phyloP scores from a whole-genome alignment of 2,329 filamentous ascomycete species.

The Penicillium sp. region DNA sequence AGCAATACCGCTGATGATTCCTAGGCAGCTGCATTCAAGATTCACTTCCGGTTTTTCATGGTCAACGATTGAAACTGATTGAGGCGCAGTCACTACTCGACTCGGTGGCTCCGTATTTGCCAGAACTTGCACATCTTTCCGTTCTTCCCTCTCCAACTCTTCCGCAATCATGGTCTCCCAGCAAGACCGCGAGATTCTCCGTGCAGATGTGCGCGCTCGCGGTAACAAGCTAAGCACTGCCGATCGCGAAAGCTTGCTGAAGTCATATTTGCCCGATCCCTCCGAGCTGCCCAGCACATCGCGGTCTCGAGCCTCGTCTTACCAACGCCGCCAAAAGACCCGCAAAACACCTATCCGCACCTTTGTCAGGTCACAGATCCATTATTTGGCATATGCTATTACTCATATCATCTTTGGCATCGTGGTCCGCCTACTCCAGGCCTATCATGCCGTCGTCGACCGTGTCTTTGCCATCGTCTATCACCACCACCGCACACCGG shows the following conservation, averaged over 20 bases:
- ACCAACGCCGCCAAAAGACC: conserved; percentile 23
- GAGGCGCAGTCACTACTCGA: neutral
- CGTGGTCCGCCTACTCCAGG: conserved; percentile 74
- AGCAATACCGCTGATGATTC: no score
- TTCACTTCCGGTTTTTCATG: neutral
- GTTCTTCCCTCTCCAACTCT: conserved; percentile 6
- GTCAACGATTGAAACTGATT: neutral
- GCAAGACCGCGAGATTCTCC: conserved; percentile 32
- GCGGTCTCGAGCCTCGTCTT: conserved; percentile 10
- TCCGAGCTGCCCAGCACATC: conserved; percentile 23
- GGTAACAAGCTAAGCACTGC: conserved; percentile 39
- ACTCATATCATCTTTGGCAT: conserved; percentile 76
- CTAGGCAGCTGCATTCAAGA: conserved; percentile 1
- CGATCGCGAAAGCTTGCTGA: conserved; percentile 49
- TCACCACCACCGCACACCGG: conserved; percentile 92
- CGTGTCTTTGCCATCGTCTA: conserved; percentile 75
- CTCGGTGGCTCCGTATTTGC: neutral
- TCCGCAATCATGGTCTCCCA: conserved; percentile 29
- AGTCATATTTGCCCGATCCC: conserved; percentile 50
- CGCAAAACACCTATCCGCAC: conserved; percentile 40
- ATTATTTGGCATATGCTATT: conserved; percentile 42
- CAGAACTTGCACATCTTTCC: no score
- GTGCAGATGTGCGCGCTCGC: conserved; percentile 37
- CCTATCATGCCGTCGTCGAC: conserved; percentile 71
- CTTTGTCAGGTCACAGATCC: conserved; percentile 42